A percentile compares a stretch with the other conserved stretches of the same genome.
These are phyloP conservation scores for Saprolegnia diclina DNA, from an alignment of 352 stramenopile species.

Conservation along the genomic window DNA sequence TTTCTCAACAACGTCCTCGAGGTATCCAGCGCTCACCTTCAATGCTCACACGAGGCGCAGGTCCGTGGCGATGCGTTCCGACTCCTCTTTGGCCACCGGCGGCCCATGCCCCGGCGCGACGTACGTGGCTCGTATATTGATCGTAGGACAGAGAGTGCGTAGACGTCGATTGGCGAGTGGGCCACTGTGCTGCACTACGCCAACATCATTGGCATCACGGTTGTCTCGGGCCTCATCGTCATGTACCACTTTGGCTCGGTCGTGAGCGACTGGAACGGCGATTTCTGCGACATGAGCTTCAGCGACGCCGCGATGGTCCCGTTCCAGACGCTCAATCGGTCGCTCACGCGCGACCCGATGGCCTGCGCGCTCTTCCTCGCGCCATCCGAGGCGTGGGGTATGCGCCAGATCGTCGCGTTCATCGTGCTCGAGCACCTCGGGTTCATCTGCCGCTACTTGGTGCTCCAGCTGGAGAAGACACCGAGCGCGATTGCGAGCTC, in stretches of 20 bases:
- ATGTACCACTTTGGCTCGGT: constrained; percentile 82
- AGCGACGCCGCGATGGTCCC: constrained; percentile 60
- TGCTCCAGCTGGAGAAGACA: constrained; percentile 74
- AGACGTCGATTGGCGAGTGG: constrained; percentile 79
- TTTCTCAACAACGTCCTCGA: constrained; percentile 83
- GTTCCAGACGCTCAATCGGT: constrained; percentile 52
- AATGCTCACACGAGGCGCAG: not conserved
- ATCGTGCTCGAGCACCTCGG: constrained; percentile 76
- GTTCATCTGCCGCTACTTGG: constrained; percentile 75
- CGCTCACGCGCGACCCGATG: constrained; percentile 33
- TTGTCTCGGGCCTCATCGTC: constrained; percentile 76
- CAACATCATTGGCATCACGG: constrained; percentile 81
- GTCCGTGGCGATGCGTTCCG: constrained; percentile 79
- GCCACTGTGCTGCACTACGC: constrained; percentile 76
- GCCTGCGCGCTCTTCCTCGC: constrained; percentile 43
- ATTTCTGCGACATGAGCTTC: constrained; percentile 67
- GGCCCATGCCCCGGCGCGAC: constrained; percentile 78
- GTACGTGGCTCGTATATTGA: not conserved
- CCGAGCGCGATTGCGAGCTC: constrained; percentile 65
- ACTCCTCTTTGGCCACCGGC: constrained; percentile 68
- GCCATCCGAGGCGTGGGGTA: constrained; percentile 41
- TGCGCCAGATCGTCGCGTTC: constrained; percentile 77
- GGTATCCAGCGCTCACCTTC: not conserved
- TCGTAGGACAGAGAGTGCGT: not conserved
- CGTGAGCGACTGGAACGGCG: constrained; percentile 29